phyloP scores from a whole-genome alignment of 805 yeast genomes.

The Saccharomycopsis schoenii region DNA sequence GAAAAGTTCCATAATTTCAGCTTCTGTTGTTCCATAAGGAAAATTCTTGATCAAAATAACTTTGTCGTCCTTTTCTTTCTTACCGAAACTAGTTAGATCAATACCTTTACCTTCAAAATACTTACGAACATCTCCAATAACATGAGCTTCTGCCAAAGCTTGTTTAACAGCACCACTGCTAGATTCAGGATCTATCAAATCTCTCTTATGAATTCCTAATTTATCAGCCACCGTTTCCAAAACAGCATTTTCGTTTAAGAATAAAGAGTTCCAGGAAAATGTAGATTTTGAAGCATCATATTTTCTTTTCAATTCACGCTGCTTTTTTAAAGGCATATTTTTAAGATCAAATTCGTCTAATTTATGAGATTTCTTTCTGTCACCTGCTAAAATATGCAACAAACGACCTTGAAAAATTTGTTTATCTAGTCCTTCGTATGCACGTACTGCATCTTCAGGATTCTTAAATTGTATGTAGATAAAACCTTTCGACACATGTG shows the following conservation, averaged over 20 bases:
- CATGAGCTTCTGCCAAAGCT: slow-evolving; percentile 95
- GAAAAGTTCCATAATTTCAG: slow-evolving; percentile 77
- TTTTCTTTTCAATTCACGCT: slow-evolving; percentile 72
- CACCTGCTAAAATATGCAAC: slow-evolving; percentile 80
- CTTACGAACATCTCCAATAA: slow-evolving; percentile 79
- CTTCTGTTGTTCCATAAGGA: slow-evolving; percentile 74
- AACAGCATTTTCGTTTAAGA: slow-evolving; percentile 85
- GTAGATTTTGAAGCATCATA: slow-evolving; percentile 77
- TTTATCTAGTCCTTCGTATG: slow-evolving; percentile 68
- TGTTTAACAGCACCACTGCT: slow-evolving; percentile 88
- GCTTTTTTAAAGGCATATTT: slow-evolving; percentile 87
- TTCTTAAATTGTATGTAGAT: slow-evolving; percentile 71
- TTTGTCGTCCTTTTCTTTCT: slow-evolving; percentile 66
- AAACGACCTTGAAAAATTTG: slow-evolving; percentile 91
- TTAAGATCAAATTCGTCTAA: slow-evolving; percentile 86
- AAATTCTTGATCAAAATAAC: slow-evolving; percentile 82
- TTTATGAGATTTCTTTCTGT: slow-evolving; percentile 69
- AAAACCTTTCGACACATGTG: slow-evolving; percentile 86
- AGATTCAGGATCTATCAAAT: slow-evolving; percentile 79
- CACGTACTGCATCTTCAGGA: slow-evolving; percentile 64
- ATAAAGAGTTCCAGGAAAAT: slow-evolving; percentile 92
- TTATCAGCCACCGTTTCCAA: slow-evolving; percentile 79
- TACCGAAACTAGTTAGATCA: slow-evolving; percentile 62
- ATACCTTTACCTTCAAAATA: slow-evolving; percentile 82
- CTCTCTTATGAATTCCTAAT: slow-evolving; percentile 74